A percentile compares a stretch with the other conserved stretches of the same genome.
Evolutionary conservation across 108 stramenopile genomes (phyloP).

Genomic region (Cyclotella kingstonii): DNA sequence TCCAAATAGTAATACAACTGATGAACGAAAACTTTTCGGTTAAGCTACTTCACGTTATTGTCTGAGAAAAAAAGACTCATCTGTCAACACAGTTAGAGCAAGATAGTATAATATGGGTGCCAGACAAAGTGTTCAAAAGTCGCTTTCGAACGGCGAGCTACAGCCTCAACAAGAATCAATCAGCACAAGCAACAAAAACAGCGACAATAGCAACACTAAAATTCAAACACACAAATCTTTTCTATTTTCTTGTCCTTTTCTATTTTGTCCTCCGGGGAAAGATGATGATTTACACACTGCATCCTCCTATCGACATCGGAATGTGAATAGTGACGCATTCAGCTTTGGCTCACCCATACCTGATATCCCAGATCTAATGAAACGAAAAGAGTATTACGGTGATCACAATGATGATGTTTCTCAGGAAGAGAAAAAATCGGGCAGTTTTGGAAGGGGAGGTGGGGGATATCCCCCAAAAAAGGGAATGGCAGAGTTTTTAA

Average conservation of each 20-base stretch:
- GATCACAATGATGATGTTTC: conserved; percentile 2
- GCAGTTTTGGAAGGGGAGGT: conserved; percentile 10
- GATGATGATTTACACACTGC: neutral
- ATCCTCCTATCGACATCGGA: conserved; percentile 10
- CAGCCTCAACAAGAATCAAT: too few species aligned
- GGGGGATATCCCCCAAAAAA: conserved; percentile 3
- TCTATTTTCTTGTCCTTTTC: conserved; percentile 26
- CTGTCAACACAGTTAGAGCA: too few species aligned
- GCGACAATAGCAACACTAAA: neutral
- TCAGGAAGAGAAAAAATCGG: conserved; percentile 25
- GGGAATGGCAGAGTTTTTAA: conserved; percentile 7
- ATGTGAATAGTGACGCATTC: too few species aligned
- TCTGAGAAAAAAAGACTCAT: too few species aligned
- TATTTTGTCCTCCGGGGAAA: conserved; percentile 16
- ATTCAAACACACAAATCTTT: neutral
- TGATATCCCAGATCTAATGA: conserved; percentile 52
- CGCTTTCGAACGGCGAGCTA: too few species aligned
- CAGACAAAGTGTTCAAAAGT: too few species aligned
- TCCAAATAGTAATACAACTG: too few species aligned
- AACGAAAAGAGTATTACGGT: conserved; percentile 21
- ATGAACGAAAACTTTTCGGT: too few species aligned
- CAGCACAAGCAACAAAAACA: too few species aligned
- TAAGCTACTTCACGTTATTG: too few species aligned
- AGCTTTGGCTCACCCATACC: conserved; percentile 71
- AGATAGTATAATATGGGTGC: too few species aligned